phyloP scores from a whole-genome alignment of 345 rosid species.

The Corchorus capsularis region DNA sequence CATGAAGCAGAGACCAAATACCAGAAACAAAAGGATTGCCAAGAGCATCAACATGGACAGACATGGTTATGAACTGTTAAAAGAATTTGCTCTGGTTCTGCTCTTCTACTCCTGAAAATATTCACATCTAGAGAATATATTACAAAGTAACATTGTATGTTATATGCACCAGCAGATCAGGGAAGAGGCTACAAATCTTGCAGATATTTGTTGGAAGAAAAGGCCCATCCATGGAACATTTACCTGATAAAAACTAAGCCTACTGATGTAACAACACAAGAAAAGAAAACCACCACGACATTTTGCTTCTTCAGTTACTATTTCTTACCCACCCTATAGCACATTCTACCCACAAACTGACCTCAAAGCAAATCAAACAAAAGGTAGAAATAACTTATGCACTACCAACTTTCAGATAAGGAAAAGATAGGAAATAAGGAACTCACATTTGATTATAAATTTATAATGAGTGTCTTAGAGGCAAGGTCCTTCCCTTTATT shows the following conservation, averaged over 20 bases:
- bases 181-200: not conserved
- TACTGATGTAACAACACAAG: not conserved
- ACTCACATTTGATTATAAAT: not conserved
- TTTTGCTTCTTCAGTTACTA: not conserved
- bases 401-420: not conserved
- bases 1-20: not conserved
- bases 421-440: not conserved
- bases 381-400: not conserved
- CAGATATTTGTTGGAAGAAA: conserved; percentile 2
- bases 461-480: not conserved
- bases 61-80: not conserved
- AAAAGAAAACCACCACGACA: not conserved
- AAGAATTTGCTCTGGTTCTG: not conserved
- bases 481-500: not conserved
- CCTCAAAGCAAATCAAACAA: not conserved
- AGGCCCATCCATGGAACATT: not conserved
- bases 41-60: not conserved
- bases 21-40: not conserved
- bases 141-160: not conserved
- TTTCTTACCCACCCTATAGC: not conserved
- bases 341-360: not conserved
- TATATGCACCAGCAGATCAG: not conserved
- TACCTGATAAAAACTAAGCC: not conserved
- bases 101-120: not conserved
- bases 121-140: not conserved